phyloP scores from a whole-genome alignment of 345 rosid species.

The Eucalyptus cloeziana region DNA sequence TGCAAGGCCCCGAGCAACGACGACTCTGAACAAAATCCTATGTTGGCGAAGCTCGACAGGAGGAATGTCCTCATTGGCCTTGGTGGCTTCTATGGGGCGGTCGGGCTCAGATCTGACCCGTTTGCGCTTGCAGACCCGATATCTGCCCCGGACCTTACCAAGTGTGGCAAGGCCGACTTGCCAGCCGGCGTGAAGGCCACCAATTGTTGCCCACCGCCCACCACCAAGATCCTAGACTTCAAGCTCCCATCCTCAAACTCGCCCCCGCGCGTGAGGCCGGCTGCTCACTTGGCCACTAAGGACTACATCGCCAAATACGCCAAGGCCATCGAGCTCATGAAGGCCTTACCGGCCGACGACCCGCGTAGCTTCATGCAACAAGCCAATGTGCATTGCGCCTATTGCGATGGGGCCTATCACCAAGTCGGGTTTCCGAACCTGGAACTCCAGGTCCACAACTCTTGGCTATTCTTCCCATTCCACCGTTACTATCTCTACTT shows the following conservation, averaged over 20 bases:
- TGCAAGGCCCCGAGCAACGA: not conserved
- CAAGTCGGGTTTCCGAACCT: conserved; percentile 41
- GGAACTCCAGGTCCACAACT: conserved; percentile 42
- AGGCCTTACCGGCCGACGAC: conserved; percentile 39
- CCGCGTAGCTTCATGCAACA: conserved; percentile 50
- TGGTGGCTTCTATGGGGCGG: conserved; percentile 37
- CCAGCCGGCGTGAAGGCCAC: conserved; percentile 11
- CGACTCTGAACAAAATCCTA: not conserved
- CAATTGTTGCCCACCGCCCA: conserved; percentile 44
- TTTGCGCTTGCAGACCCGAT: conserved; percentile 29
- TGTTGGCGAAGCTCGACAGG: conserved; percentile 12
- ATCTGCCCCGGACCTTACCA: conserved; percentile 16
- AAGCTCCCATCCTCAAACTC: conserved; percentile 9
- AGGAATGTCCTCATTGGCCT: conserved; percentile 45
- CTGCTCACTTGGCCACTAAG: conserved; percentile 22
- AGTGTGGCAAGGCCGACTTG: conserved; percentile 29
- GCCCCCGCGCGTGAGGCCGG: conserved; percentile 19
- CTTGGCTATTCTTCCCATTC: conserved; percentile 56
- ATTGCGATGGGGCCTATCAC: conserved; percentile 45
- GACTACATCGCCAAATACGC: conserved; percentile 27
- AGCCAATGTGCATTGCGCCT: conserved; percentile 55
- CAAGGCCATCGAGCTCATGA: conserved; percentile 45
- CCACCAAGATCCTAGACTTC: conserved; percentile 28
- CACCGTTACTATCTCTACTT: conserved; percentile 46
- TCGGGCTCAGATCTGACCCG: conserved; percentile 5